Base-by-base conservation (phyloP, 2,329 filamentous ascomycete species). In the Colletotrichum caudatum region DNA sequence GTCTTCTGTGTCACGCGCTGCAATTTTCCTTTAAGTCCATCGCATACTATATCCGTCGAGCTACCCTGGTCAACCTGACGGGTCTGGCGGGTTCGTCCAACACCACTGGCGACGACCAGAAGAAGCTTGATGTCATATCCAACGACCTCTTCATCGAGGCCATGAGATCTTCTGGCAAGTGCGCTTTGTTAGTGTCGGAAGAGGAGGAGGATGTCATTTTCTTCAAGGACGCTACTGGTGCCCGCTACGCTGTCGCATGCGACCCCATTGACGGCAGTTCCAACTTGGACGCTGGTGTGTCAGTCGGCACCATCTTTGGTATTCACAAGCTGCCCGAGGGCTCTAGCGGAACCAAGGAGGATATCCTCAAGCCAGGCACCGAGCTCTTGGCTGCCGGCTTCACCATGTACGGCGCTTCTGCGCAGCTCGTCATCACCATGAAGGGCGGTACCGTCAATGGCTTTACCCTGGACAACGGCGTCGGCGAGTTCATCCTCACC, bases 21-120 rank as follows among this genome's bases (percentile, higher is more conserved):
- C 96, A 98, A 84, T 99, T 98, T 87, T 95, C 96, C 75, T 99
- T 99, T 92, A 99, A 99, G 88, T 97, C 94, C 76, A 99, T 99
- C 82, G 94, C 96, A 78, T 97, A 98, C 88, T 99, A 98, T 87
- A 99, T 99, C 83, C 95, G 95, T 78, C 92, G 96, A 82, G 94
- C 95, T 46, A 95, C 94, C 33, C 87, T 99, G 75, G 95, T 98
- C 85, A 97, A 97, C 87, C 90, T 99, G 73, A 97, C 94, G 64
- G 96, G 96, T 73, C 91, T 99, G 60, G 96, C 96, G 74, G 96
- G 96, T 71, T 96, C 95, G 72, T 94, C 94, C 76, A 99, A 99
- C 85, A 94, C 88, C 65, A 98, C 96, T 3, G 96, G 96, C 75
- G 96, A 99, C 82, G 96, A 98, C 81, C 96, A 99, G 83, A 99